Conservation (phyloP, 805 yeast species). For the Wickerhamomyces silvicola region DNA sequence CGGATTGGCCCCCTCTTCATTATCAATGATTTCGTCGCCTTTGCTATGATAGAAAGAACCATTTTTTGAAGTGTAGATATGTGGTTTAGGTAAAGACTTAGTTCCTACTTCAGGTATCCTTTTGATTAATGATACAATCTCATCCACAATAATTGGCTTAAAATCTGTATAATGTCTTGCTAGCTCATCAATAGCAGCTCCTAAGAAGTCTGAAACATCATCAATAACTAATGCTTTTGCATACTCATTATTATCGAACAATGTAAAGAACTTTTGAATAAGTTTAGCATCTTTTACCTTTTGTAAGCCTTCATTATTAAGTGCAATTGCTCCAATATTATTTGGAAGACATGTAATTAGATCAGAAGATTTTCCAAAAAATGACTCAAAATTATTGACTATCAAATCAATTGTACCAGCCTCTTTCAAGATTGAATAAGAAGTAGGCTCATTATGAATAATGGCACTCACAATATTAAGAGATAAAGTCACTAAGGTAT, state of each 20-base stretch:
- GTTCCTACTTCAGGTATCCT: constrained; percentile 34
- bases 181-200: constrained; percentile 69
- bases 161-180: constrained; percentile 78
- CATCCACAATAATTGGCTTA: constrained; percentile 49
- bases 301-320: constrained; percentile 66
- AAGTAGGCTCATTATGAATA: constrained; percentile 87
- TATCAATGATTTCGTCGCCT: constrained; percentile 34
- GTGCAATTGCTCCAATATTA: constrained; percentile 74
- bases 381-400: constrained; percentile 46
- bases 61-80: constrained; percentile 36
- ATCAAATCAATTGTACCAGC: constrained; percentile 65
- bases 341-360: constrained; percentile 61
- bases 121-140: constrained; percentile 39
- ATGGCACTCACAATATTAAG: constrained; percentile 62
- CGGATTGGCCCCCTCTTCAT: constrained; percentile 34
- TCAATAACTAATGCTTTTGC: constrained; percentile 49
- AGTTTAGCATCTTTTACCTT: constrained; percentile 39
- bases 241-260: constrained; percentile 41
- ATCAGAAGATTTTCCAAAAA: constrained; percentile 53
- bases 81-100: constrained; percentile 31
- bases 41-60: constrained; percentile 36
- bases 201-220: constrained; percentile 51
- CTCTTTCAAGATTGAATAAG: constrained; percentile 73
- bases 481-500: constrained; percentile 51
- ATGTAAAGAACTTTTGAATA: constrained; percentile 40